A percentile compares a stretch with the other conserved stretches of the same genome.
phyloP scores from a whole-genome alignment of 192 early-diverging fungal species.

The Coemansia guatemalensis region DNA sequence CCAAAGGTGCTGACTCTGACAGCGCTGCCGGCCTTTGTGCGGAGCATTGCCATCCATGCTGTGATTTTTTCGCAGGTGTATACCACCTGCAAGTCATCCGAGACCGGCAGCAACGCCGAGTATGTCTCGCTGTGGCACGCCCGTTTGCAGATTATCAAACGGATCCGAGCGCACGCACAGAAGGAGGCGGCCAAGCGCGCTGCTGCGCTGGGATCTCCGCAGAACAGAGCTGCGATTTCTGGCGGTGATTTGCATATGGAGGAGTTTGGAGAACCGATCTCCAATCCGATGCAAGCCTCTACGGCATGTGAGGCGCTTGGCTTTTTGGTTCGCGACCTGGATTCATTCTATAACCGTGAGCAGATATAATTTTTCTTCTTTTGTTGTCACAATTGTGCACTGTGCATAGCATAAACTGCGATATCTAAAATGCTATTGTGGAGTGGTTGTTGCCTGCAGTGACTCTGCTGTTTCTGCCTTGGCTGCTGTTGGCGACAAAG shows the following conservation, averaged over 20 bases:
- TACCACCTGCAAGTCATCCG: constrained; percentile 61
- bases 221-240: not conserved
- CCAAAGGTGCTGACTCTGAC: constrained; percentile 80
- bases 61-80: constrained; percentile 91
- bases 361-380: not conserved
- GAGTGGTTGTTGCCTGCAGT: not conserved
- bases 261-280: constrained; percentile 35
- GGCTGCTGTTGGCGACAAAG: constrained; percentile 2
- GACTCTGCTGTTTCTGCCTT: not conserved
- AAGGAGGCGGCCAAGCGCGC: constrained; percentile 18
- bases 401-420: not conserved
- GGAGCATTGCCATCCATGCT: constrained; percentile 81
- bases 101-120: constrained; percentile 51
- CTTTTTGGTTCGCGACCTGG: constrained; percentile 36
- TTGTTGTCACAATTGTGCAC: not conserved
- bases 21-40: constrained; percentile 76
- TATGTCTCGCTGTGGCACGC: constrained; percentile 89
- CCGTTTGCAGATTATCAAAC: constrained; percentile 88
- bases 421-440: not conserved
- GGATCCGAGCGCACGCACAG: constrained; percentile 52
- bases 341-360: constrained; percentile 11
- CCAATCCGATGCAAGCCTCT: constrained; percentile 22
- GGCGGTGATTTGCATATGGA: not conserved
- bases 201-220: not conserved
- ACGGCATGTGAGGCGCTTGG: constrained; percentile 46